Percentiles rank a stretch among this genome's conserved stretches.
These are phyloP conservation scores for Cyclotella kingstonii DNA, from an alignment of 108 stramenopile genomes.

Conservation along the genomic window DNA sequence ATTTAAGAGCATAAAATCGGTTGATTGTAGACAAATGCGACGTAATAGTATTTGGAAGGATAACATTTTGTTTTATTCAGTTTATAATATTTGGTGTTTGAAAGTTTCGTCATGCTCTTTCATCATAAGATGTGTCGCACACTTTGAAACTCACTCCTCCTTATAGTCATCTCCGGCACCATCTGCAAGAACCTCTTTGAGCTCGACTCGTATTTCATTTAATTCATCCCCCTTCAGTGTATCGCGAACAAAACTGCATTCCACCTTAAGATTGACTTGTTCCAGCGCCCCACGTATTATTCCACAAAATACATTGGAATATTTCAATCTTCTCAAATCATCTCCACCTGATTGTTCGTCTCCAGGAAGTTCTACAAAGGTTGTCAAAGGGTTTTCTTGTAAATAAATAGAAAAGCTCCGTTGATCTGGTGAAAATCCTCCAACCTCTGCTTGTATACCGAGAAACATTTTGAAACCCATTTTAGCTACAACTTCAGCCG, in stretches of 20 bases:
- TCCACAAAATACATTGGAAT: constrained; percentile 91
- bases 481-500: constrained; percentile 88
- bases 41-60: too few species aligned
- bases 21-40: too few species aligned
- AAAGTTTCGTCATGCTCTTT: not conserved
- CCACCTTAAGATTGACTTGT: constrained; percentile 86
- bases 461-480: constrained; percentile 97
- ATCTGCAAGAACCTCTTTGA: constrained; percentile 74
- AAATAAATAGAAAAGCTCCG: constrained; percentile 76
- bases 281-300: constrained; percentile 92
- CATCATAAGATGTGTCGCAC: constrained; percentile 13
- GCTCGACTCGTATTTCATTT: constrained; percentile 89
- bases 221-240: constrained; percentile 83
- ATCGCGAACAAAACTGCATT: constrained; percentile 76
- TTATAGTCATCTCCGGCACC: constrained; percentile 89
- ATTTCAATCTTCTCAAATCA: constrained; percentile 67
- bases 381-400: constrained; percentile 87
- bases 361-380: constrained; percentile 93
- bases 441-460: constrained; percentile 82
- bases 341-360: constrained; percentile 35
- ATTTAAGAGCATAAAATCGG: too few species aligned
- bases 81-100: not conserved
- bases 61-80: too few species aligned
- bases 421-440: constrained; percentile 61
- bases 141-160: too few species aligned